phyloP scores from a whole-genome alignment of 2,329 filamentous ascomycete species.

The Colletotrichum sp. region DNA sequence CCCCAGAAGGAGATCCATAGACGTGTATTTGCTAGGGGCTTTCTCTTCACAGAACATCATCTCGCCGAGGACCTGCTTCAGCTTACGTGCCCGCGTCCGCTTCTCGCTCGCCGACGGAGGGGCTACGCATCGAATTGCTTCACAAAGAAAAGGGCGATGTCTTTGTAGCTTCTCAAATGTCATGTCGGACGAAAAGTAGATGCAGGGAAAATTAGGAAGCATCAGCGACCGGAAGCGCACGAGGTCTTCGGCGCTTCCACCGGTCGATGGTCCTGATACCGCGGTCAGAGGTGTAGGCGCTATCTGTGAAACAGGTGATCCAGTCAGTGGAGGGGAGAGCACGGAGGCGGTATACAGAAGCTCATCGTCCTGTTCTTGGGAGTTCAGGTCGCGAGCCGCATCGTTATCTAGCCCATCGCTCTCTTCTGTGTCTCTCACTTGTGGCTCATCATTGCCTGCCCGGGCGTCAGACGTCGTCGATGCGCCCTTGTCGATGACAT shows the following conservation, averaged over 20 bases:
- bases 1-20: conserved; percentile 57
- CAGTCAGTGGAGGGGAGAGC: neutral
- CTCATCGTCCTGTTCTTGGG: neutral
- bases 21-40: rapidly evolving
- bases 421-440: rapidly evolving
- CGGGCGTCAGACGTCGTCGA: neutral
- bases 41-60: rapidly evolving
- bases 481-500: neutral
- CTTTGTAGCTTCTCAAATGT: conserved; percentile 42
- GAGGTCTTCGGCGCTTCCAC: conserved; percentile 44
- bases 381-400: rapidly evolving
- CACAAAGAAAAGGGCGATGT: conserved; percentile 54
- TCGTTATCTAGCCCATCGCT: neutral
- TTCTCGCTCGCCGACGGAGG: conserved; percentile 47
- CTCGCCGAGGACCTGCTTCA: conserved; percentile 34
- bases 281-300: neutral
- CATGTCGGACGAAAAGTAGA: conserved; percentile 41
- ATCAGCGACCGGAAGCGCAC: conserved; percentile 42
- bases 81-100: conserved; percentile 39
- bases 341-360: rapidly evolving
- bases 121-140: conserved; percentile 52
- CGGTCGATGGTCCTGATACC: conserved; percentile 33
- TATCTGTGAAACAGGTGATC: rapidly evolving
- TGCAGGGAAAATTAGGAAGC: conserved; percentile 49
- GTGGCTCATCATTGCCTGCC: rapidly evolving